phyloP scores from a whole-genome alignment of 192 early-diverging fungal genomes.

The Podila epicladia region DNA sequence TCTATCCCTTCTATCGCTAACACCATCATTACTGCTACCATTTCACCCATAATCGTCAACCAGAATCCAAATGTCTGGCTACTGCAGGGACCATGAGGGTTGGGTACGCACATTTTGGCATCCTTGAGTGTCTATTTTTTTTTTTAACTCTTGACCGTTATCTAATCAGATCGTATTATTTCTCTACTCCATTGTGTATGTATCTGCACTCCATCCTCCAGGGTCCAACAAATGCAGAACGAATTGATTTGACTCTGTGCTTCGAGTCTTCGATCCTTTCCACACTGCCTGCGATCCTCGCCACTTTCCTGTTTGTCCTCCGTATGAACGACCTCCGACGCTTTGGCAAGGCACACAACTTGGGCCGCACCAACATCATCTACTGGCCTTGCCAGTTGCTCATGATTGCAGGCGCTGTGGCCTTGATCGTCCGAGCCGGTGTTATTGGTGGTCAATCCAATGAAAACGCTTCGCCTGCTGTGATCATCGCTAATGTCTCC shows the following conservation, averaged over 20 bases:
- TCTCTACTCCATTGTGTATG: neutral
- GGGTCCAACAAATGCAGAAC: neutral
- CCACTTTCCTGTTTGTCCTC: neutral
- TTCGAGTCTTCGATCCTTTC: slow-evolving; percentile 1
- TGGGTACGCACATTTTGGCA: neutral
- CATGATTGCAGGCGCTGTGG: neutral
- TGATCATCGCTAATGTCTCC: neutral
- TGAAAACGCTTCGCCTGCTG: neutral
- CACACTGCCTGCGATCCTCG: neutral
- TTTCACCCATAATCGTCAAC: neutral
- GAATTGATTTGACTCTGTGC: neutral
- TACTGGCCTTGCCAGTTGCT: slow-evolving; percentile 2
- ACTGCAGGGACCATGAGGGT: slow-evolving; percentile 3
- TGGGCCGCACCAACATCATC: neutral
- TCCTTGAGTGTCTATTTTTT: too few species aligned
- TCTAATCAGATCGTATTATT: neutral
- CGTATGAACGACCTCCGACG: neutral
- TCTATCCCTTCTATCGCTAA: neutral
- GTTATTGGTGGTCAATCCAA: neutral
- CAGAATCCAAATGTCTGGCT: neutral
- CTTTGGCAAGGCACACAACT: neutral
- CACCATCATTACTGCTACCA: neutral
- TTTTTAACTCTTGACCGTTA: too few species aligned
- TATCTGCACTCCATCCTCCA: neutral
- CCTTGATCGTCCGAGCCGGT: neutral